phyloP scores from a whole-genome alignment of 768 basidiomycete genomes.

The Auricularia sp. region DNA sequence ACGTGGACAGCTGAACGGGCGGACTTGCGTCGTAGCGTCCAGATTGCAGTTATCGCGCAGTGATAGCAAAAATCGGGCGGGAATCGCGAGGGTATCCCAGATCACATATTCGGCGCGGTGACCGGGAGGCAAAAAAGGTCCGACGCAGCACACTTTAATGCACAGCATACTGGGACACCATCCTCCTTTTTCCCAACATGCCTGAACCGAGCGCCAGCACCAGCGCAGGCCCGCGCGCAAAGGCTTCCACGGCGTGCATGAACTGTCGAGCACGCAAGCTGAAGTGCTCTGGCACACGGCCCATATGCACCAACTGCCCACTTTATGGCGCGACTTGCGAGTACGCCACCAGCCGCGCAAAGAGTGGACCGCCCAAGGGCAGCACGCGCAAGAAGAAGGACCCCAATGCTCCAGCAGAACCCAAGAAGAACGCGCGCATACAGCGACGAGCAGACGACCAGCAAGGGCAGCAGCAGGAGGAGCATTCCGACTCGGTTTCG shows the following conservation, averaged over 20 bases:
- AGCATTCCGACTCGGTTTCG: background rate
- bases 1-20: too few species aligned
- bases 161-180: too few species aligned
- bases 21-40: too few species aligned
- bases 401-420: background rate
- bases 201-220: background rate
- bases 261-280: background rate
- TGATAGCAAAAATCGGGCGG: too few species aligned
- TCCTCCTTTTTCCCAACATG: background rate
- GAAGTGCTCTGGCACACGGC: background rate
- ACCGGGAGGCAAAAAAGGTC: too few species aligned
- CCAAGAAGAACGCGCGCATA: background rate
- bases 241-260: background rate
- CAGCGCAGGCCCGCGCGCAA: background rate
- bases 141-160: too few species aligned
- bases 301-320: background rate
- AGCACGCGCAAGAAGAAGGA: background rate
- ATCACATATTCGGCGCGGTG: too few species aligned
- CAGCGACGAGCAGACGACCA: background rate
- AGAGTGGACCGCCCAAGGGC: background rate
- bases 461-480: background rate
- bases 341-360: background rate
- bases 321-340: slow-evolving; percentile 1
- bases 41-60: too few species aligned
- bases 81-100: too few species aligned